These are phyloP conservation scores for Paracorniculantispora psalliotae DNA, from an alignment of 2,329 filamentous ascomycete species.

Conservation along the genomic window DNA sequence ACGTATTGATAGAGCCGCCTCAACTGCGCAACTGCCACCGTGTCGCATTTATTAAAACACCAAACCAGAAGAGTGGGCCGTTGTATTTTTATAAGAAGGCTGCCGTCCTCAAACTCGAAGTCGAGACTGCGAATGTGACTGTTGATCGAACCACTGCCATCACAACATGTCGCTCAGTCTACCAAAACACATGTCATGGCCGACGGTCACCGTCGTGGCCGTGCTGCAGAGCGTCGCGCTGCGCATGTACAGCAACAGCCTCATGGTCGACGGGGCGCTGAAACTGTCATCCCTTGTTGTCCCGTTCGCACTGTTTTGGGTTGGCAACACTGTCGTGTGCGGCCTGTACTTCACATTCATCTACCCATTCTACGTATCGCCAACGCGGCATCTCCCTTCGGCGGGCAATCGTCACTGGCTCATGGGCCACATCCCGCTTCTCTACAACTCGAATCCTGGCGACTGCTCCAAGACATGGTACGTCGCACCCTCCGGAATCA, in stretches of 20 bases:
- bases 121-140: no score
- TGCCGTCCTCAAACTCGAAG: no score
- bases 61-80: no score
- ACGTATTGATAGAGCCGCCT: no score
- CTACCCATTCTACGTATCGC: constrained; percentile 39
- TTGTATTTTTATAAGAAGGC: no score
- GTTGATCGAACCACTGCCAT: no score
- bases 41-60: no score
- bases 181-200: neutral
- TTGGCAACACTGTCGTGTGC: constrained; percentile 20
- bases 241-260: neutral
- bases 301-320: constrained; percentile 33
- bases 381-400: constrained; percentile 39
- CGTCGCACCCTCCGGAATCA: constrained; percentile 6
- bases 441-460: constrained; percentile 36
- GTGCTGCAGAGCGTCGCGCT: neutral
- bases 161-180: neutral
- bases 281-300: constrained; percentile 22
- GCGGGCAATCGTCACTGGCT: constrained; percentile 39
- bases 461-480: constrained; percentile 46
- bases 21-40: no score
- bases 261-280: neutral
- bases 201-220: neutral
- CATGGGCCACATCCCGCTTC: constrained; percentile 42
- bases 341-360: constrained; percentile 33